Base-by-base conservation (phyloP, 441 rosid genomes). In the Erysimum cheiri region DNA sequence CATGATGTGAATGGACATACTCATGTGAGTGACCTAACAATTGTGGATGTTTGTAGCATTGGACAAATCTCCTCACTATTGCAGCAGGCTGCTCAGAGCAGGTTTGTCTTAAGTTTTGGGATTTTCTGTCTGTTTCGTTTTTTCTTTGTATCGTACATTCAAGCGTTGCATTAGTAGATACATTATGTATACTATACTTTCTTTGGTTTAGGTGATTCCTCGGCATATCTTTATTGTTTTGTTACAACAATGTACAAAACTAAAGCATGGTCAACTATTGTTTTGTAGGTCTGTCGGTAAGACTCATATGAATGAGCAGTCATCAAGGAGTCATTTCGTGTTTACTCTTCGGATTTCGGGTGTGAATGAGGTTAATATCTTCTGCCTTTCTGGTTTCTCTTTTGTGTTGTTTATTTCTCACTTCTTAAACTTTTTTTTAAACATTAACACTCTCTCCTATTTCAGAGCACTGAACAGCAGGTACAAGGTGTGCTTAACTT, bases 301-400 rank as follows among this genome's bases (percentile, higher is more conserved):
- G 85, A 96, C 99, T 4, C 88, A 86, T 4, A 96, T 96, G 98
- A 96, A 96, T 50, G 99, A 96, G 76, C 95, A 96, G 62, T 96
- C 99, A 8, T 95, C 99, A 13, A 86, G 98, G 79, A 95, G 99
- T 49, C 99, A 95, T 74, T 90, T 93, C 64, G 98, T 96, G 37
- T 93, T 96, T 77, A 93, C 99, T 22, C 80, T 96, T 78, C 77
- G 97, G 53, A 89, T 96, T 75, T 86, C 81, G 31, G 99, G 99
- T 60, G 82, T 85, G 15, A 96, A 96, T 56, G 98, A 93, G 97
- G 99, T 91, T 53, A 13, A 4, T 15, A 13, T 37, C 14, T 29
- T 39, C 8, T 54, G 28, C 65, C 58, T n/a, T 39, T 49, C 39
- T 17, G 1, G 48, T 8, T 3, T 24, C 14, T 5, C 3, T 54